phyloP scores from a whole-genome alignment of 352 stramenopile species.

The Phytopythium aichiense region DNA sequence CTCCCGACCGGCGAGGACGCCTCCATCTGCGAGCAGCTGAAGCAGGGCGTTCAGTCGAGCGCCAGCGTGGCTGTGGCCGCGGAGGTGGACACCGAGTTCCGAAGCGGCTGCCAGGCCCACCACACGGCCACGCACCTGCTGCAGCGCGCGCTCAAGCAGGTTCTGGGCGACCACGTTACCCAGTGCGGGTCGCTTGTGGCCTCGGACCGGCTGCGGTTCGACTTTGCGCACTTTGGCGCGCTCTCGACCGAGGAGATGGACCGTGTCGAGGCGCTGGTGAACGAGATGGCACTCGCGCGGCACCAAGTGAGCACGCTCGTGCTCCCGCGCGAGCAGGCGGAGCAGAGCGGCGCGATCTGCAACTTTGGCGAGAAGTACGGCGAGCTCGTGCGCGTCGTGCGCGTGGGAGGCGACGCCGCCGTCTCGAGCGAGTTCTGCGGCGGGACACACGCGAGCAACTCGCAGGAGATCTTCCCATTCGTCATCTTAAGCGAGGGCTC shows the following conservation, averaged over 20 bases:
- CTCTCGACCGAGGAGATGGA: constrained; percentile 56
- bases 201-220: constrained; percentile 63
- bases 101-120: constrained; percentile 49
- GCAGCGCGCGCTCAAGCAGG: constrained; percentile 57
- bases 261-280: constrained; percentile 54
- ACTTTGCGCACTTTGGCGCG: constrained; percentile 78
- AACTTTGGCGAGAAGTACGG: constrained; percentile 85
- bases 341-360: constrained; percentile 63
- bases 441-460: constrained; percentile 59
- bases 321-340: constrained; percentile 41
- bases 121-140: constrained; percentile 82
- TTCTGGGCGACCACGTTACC: constrained; percentile 67
- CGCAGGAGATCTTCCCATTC: constrained; percentile 58
- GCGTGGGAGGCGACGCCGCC: constrained; percentile 25
- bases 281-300: constrained; percentile 41
- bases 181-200: constrained; percentile 71
- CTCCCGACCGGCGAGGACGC: constrained; percentile 16
- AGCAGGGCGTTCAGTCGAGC: constrained; percentile 11
- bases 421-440: constrained; percentile 74
- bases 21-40: constrained; percentile 23
- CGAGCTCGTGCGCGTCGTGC: constrained; percentile 74
- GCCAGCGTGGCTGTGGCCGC: constrained; percentile 21
- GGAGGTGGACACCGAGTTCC: constrained; percentile 45
- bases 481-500: constrained; percentile 72
- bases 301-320: constrained; percentile 35